Conservation (phyloP, 495 filamentous ascomycete species). For the Hyphodiscus hymeniophilus region DNA sequence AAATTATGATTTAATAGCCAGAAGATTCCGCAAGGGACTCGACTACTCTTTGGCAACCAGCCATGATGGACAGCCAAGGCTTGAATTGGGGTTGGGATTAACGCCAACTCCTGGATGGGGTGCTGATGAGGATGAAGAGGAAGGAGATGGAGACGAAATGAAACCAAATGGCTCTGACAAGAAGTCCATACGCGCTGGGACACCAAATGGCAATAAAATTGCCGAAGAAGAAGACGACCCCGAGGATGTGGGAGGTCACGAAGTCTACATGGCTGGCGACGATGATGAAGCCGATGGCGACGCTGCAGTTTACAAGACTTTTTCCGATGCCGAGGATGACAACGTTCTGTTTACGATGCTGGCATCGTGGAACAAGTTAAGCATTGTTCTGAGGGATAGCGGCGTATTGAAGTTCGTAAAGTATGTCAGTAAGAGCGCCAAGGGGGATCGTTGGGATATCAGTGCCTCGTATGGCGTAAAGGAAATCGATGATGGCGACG, state of each 20-base stretch:
- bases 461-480: constrained; percentile 57
- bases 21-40: constrained; percentile 75
- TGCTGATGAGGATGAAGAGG: constrained; percentile 52
- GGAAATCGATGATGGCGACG: constrained; percentile 28
- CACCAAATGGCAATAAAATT: constrained; percentile 17
- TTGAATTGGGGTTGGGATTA: constrained; percentile 81
- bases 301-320: constrained; percentile 77
- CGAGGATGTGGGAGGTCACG: constrained; percentile 72
- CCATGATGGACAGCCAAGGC: constrained; percentile 67
- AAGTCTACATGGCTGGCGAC: constrained; percentile 87
- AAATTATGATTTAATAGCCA: constrained; percentile 60
- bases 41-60: constrained; percentile 91
- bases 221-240: constrained; percentile 23
- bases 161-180: constrained; percentile 16
- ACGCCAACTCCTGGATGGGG: constrained; percentile 82
- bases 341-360: constrained; percentile 85
- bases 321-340: constrained; percentile 67
- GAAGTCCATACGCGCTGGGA: constrained; percentile 20
- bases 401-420: constrained; percentile 90
- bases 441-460: constrained; percentile 91
- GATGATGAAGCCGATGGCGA: constrained; percentile 61
- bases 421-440: constrained; percentile 75
- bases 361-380: constrained; percentile 82
- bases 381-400: constrained; percentile 78
- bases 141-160: constrained; percentile 35